phyloP scores from a whole-genome alignment of 2,329 filamentous ascomycete species.

The Gaeumannomyces sp. region DNA sequence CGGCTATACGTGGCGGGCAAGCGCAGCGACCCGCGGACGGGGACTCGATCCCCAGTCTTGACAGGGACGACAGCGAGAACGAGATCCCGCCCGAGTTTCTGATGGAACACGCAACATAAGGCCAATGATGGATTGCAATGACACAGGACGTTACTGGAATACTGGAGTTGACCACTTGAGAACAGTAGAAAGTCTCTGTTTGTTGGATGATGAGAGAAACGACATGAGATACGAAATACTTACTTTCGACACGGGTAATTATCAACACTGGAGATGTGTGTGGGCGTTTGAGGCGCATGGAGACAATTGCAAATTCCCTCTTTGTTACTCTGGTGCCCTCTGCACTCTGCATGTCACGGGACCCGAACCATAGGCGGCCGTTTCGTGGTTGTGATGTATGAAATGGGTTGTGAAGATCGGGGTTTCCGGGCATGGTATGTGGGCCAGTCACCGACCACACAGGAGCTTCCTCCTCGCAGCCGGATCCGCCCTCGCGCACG shows the following conservation, averaged over 20 bases:
- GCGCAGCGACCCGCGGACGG: not conserved
- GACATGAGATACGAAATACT: not conserved
- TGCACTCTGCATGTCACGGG: not conserved
- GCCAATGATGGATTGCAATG: not conserved
- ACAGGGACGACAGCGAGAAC: constrained; percentile 35
- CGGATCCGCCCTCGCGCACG: not conserved
- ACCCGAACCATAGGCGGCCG: not conserved
- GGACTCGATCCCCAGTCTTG: constrained; percentile 10
- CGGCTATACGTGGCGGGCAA: not conserved
- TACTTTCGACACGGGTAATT: not conserved
- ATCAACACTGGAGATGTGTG: not conserved
- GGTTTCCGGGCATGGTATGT: not conserved
- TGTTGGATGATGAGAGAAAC: not conserved
- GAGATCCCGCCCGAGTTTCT: constrained; percentile 48
- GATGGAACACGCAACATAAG: constrained; percentile 31
- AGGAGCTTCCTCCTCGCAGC: not conserved
- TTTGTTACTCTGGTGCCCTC: not conserved
- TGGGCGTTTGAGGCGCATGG: not conserved
- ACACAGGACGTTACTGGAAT: not conserved
- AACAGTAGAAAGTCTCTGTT: not conserved
- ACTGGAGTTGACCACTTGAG: not conserved
- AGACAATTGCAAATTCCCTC: not conserved
- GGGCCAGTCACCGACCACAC: not conserved
- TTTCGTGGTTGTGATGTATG: not conserved
- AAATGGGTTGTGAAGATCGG: not conserved